phyloP scores from a whole-genome alignment of 1,284 basidiomycete species.

The Naganishia sp. region DNA sequence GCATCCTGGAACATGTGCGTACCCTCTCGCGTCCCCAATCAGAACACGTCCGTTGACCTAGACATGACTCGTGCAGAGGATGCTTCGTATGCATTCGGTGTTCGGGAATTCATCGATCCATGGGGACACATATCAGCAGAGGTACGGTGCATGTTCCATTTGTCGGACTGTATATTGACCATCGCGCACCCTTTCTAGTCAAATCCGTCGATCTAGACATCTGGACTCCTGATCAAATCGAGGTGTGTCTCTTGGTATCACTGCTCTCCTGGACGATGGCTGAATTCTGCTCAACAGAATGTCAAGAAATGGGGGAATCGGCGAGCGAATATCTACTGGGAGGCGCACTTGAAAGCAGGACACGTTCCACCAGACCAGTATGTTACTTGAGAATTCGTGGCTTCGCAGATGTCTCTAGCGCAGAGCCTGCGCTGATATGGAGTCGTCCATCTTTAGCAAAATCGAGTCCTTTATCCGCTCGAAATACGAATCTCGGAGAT shows the following conservation, averaged over 20 bases:
- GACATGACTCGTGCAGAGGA: conserved; percentile 59
- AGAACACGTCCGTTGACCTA: background rate
- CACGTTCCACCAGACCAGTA: conserved; percentile 94
- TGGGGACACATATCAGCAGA: conserved; percentile 97
- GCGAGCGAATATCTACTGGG: conserved; percentile 93
- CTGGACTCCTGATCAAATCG: conserved; percentile 98
- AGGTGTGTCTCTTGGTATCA: conserved; percentile 59
- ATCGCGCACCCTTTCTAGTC: conserved; percentile 56
- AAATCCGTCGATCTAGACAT: conserved; percentile 97
- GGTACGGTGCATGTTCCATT: conserved; percentile 41
- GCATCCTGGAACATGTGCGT: conserved; percentile 93
- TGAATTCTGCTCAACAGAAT: conserved; percentile 56
- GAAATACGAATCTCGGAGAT: conserved; percentile 90
- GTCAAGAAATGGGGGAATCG: conserved; percentile 94
- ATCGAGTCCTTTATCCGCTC: conserved; percentile 97
- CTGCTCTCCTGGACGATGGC: background rate
- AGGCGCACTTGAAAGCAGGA: conserved; percentile 88
- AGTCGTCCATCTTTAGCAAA: conserved; percentile 63
- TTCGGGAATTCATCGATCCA: conserved; percentile 95
- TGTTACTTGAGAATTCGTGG: conserved; percentile 48
- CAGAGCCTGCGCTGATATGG: background rate
- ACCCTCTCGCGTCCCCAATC: too few relatives aligned
- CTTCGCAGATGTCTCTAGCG: background rate
- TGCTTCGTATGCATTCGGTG: conserved; percentile 95
- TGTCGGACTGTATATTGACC: background rate